Evolutionary conservation across 2,329 filamentous ascomycete genomes (phyloP).

Genomic region (Sphaerulina populicola): DNA sequence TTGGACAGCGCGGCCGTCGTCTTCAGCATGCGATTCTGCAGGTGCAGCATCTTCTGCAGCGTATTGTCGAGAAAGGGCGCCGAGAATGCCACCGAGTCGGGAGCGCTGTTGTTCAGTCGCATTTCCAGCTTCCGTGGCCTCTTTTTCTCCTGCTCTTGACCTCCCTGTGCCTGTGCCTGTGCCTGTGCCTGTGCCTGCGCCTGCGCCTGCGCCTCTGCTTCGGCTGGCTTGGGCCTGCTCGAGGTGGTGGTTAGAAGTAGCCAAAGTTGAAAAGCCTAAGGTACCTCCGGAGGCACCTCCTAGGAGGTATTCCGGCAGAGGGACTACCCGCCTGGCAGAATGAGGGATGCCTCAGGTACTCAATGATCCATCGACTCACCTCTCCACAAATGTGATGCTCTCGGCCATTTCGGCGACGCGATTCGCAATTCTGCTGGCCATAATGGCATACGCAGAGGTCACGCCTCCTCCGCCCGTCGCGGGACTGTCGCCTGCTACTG

Average conservation of each 20-base stretch:
- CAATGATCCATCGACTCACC: conserved; percentile 26
- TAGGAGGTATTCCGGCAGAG: no score
- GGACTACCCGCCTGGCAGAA: no score
- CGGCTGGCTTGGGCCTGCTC: conserved; percentile 22
- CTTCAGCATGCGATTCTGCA: conserved; percentile 45
- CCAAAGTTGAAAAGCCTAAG: no score
- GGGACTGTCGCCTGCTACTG: conserved; percentile 28
- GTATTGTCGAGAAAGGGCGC: conserved; percentile 48
- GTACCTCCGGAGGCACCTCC: no score
- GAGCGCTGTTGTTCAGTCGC: conserved; percentile 35
- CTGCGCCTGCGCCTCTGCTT: conserved; percentile 17
- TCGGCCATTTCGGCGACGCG: conserved; percentile 47
- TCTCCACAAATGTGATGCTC: conserved; percentile 46
- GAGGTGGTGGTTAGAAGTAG: conserved; percentile 3
- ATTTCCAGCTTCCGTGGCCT: conserved; percentile 45
- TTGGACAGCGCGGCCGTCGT: conserved; percentile 42
- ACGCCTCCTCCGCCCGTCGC: conserved; percentile 23
- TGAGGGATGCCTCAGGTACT: no score
- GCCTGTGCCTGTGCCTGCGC: no score
- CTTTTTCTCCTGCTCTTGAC: conserved; percentile 32
- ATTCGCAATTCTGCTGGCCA: conserved; percentile 45
- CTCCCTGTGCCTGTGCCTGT: no score
- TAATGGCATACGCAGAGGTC: conserved; percentile 44
- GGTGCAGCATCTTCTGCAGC: conserved; percentile 42
- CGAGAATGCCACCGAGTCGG: conserved; percentile 42